Percentiles rank a stretch among this genome's conserved stretches.
Evolutionary conservation across 768 basidiomycete genomes (phyloP).

Genomic region (Pleurotus djamor): DNA sequence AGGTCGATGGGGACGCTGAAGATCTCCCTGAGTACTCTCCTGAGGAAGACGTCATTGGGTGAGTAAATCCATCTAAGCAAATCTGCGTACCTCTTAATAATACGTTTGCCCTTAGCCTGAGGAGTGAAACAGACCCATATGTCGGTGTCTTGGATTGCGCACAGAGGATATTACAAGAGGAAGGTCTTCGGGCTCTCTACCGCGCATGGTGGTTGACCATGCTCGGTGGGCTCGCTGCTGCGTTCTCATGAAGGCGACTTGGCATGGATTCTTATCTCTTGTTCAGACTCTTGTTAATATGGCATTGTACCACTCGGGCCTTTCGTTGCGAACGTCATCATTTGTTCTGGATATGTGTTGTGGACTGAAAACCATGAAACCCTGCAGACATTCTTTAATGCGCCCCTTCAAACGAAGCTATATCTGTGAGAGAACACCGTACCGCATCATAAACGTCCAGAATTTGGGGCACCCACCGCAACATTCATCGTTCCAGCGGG

Average conservation of each 20-base stretch:
- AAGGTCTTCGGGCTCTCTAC: constrained; percentile 71
- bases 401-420: not conserved
- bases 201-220: constrained; percentile 87
- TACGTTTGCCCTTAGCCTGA: constrained; percentile 41
- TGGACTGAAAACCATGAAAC: not conserved
- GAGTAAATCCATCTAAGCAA: constrained; percentile 15
- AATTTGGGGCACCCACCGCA: not conserved
- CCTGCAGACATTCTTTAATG: not conserved
- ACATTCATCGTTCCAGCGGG: not conserved
- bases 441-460: not conserved
- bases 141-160: constrained; percentile 70
- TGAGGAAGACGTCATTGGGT: constrained; percentile 88
- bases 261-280: not conserved
- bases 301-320: constrained; percentile 2
- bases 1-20: constrained; percentile 65
- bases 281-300: not conserved
- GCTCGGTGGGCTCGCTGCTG: constrained; percentile 56
- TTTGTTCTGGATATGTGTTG: not conserved
- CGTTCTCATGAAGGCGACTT: constrained; percentile 36
- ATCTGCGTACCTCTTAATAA: constrained; percentile 1
- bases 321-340: constrained; percentile 4
- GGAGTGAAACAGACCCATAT: constrained; percentile 81
- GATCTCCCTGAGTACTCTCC: constrained; percentile 57
- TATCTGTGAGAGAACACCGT: not conserved
- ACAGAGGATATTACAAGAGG: constrained; percentile 76